Base-by-base conservation (phyloP, 2,329 filamentous ascomycete species). In the Fusarium nurragi region DNA sequence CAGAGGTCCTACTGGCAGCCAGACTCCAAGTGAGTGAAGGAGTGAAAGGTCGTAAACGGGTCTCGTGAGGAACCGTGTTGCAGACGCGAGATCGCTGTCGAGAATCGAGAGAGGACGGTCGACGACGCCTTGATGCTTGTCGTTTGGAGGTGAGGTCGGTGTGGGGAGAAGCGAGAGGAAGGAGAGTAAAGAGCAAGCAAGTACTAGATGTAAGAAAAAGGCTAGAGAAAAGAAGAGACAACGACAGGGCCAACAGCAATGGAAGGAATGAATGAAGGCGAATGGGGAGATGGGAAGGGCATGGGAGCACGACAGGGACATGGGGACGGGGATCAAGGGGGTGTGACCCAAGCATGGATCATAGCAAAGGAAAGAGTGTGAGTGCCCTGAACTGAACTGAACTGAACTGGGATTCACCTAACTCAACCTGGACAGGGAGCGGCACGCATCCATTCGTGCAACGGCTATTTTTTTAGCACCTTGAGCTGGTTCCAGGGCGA, bases 241-340 rank as follows among this genome's bases (percentile, higher is more conserved):
- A 70, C 68, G 62, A 70, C 70, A 71, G 65, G 70, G 70, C 67
- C 67, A 72, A 59, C 68, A 60, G 66, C 54, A 60, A 55, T 61
- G 37, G 69, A 71, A 65, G 60, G 55, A 59, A 59, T 48, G 71
- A 72, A 75, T 72, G 70, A 72, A 70, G 59, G 65, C 68, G 65
- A 72, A 72, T 72, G 70, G 65, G 70, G 70, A 71, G 68, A 71
- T 69, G 64, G 66, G 61, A 69, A 62, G 64, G 64, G 68, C 47
- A 72, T 70, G 72, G 73, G 75, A 74, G 74, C 74, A 75, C 72
- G 71, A 75, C 72, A 75, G 68, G 70, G 68, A 71, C 70, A 68
- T 68, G 69, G 69, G 65, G 51, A 64, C 60, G 62, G 55, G 58
- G 55, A 49, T 65, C 53, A 53, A 64, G 62, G 64, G 50, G 58